Evolutionary conservation across 805 yeast genomes (phyloP), one percentile per base, ranked within the genome.

Genomic region (Ogataea haglerorum): DNA sequence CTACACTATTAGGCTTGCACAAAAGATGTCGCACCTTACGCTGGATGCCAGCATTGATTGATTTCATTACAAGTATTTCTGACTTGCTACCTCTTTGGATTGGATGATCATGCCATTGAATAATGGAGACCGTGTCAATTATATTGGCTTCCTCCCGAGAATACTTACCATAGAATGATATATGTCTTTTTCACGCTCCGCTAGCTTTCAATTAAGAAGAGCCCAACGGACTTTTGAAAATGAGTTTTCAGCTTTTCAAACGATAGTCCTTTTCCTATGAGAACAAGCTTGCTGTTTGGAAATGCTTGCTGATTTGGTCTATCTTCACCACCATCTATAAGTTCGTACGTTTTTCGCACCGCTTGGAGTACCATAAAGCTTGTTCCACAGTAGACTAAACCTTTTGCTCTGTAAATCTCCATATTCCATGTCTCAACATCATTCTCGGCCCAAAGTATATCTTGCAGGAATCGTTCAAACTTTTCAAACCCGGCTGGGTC

Each of bases 301-400:
- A 34, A 14, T 14, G 10, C 17, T 4, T 29, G 15, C 4, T 6
- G 7, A 12, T 13, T n/a, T 18, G 6, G 13, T 5, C n/a, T 14
- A 10, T 10, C 15, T 7, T 30, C 18, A 7, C 6, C 14, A 39
- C 61, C 64, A 4, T 75, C 79, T 4, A 82, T 70, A 3, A 87
- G 68, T 47, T 93, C 99, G 61, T 88, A 93, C 0, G 95, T 88
- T 40, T 89, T 93, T 45, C 98, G 71, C 0, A 93, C 99, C 10
- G 95, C 98, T 60, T 93, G 99, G 9, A 93, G 64, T 6, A 89
- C 85, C 48, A 75, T 72, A 16, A 73, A 78, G 0, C 23, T 30
- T 6, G 58, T 61, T 3, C 61, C 59, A 6, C 61, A 56, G 46
- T 80, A 72, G 6, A 89, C 48, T 8, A 86, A 60, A 1, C 96